Conservation (phyloP, 495 filamentous ascomycete genomes). For the Filosporella fistucella region DNA sequence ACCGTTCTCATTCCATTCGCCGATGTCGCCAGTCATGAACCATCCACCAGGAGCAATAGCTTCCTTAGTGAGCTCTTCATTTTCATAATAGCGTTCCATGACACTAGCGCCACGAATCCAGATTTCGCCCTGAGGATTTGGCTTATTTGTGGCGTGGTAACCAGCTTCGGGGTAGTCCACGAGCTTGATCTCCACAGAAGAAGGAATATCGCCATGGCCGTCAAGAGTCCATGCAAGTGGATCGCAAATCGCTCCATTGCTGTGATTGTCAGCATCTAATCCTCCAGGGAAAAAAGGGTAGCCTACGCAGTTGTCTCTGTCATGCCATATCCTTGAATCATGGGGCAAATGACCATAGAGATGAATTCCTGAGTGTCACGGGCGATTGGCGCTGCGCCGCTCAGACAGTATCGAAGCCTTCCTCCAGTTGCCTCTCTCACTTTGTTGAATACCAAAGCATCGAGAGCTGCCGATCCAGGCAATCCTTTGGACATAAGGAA, state of each 20-base stretch:
- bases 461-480: constrained; percentile 65
- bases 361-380: constrained; percentile 83
- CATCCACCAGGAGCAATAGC: constrained; percentile 72
- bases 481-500: constrained; percentile 63
- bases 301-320: constrained; percentile 78
- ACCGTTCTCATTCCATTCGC: constrained; percentile 77
- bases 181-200: constrained; percentile 82
- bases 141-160: constrained; percentile 77
- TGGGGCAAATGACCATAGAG: constrained; percentile 76
- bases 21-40: constrained; percentile 95
- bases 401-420: constrained; percentile 71
- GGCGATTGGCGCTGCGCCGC: constrained; percentile 76
- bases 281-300: constrained; percentile 1
- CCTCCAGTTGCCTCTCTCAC: constrained; percentile 85
- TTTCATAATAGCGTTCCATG: constrained; percentile 68
- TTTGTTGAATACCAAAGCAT: constrained; percentile 79
- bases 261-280: constrained; percentile 40
- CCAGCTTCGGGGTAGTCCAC: constrained; percentile 93
- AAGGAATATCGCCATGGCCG: constrained; percentile 72
- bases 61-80: constrained; percentile 74
- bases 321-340: constrained; percentile 91
- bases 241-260: constrained; percentile 87
- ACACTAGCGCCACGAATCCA: constrained; percentile 82
- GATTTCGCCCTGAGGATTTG: constrained; percentile 86
- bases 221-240: constrained; percentile 80